Evolutionary conservation across 2,329 filamentous ascomycete species (phyloP).

Genomic region (Mollisiaceae sp.): DNA sequence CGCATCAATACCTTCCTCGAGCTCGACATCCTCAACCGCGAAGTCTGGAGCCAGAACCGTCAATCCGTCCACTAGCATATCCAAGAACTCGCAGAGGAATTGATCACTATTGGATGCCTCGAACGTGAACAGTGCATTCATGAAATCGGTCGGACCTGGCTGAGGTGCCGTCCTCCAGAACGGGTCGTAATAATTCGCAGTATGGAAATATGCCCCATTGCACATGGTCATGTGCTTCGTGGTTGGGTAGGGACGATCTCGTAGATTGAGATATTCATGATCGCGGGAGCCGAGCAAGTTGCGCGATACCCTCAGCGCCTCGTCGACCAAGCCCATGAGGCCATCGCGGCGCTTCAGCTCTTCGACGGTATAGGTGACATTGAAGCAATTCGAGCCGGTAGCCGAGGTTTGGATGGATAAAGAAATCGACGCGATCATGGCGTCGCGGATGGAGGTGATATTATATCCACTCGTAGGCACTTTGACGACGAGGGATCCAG

Average conservation of each 20-base stretch:
- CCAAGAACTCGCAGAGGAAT: conserved; percentile 17
- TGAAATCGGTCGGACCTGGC: conserved; percentile 14
- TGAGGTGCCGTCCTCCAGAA: conserved; percentile 12
- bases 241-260: not conserved
- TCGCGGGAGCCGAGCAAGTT: not conserved
- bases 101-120: conserved; percentile 1
- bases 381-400: conserved; percentile 21
- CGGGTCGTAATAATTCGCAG: conserved; percentile 11
- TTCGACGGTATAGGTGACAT: conserved; percentile 9
- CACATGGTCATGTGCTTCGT: not conserved
- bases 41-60: conserved; percentile 14
- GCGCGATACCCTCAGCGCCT: not conserved
- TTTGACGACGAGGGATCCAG: conserved; percentile 1
- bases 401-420: conserved; percentile 13
- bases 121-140: conserved; percentile 16
- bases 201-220: conserved; percentile 11
- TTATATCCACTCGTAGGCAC: conserved; percentile 12
- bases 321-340: not conserved
- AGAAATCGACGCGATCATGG: conserved; percentile 20
- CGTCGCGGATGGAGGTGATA: conserved; percentile 17
- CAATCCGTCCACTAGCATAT: conserved; percentile 10
- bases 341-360: not conserved
- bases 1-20: conserved; percentile 14
- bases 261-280: not conserved
- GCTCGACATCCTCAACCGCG: conserved; percentile 15